phyloP scores from a whole-genome alignment of 208 protist species.

The Trichomonas vaginalis region DNA sequence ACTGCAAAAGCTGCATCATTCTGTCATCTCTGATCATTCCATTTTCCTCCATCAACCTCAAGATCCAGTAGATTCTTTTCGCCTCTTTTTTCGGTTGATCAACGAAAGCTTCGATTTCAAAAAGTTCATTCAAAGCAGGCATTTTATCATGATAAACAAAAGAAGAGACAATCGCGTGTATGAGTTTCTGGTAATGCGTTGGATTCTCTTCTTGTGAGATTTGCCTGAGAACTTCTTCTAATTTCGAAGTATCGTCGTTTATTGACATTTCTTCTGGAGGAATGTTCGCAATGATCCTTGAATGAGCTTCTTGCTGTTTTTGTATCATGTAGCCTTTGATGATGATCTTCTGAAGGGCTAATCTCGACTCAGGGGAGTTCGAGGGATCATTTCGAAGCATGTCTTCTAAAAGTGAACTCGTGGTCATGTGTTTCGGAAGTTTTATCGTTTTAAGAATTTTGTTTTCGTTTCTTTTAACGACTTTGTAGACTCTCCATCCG shows the following conservation, averaged over 20 bases:
- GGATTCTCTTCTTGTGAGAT: neutral
- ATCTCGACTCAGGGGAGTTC: neutral
- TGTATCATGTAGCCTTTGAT: neutral
- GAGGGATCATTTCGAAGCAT: neutral
- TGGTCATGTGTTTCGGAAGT: neutral
- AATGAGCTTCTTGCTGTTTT: neutral
- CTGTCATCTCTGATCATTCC: neutral
- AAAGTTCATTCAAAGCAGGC: neutral
- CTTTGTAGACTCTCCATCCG: neutral
- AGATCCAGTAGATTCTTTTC: neutral
- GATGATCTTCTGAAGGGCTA: neutral
- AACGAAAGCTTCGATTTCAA: neutral
- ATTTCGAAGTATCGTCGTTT: neutral
- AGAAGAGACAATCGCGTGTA: neutral
- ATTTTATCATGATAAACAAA: neutral
- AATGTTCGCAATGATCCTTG: neutral
- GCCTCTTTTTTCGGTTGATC: neutral
- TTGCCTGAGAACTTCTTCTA: neutral
- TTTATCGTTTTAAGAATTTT: neutral
- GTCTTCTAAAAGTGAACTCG: neutral
- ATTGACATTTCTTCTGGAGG: neutral
- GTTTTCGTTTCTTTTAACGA: neutral
- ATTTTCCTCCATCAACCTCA: neutral
- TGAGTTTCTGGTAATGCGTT: neutral
- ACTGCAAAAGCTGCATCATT: neutral